A percentile compares a stretch with the other conserved stretches of the same genome.
These are phyloP conservation scores for Colletotrichum kahawae DNA, from an alignment of 2,329 filamentous ascomycete genomes.

Conservation along the genomic window DNA sequence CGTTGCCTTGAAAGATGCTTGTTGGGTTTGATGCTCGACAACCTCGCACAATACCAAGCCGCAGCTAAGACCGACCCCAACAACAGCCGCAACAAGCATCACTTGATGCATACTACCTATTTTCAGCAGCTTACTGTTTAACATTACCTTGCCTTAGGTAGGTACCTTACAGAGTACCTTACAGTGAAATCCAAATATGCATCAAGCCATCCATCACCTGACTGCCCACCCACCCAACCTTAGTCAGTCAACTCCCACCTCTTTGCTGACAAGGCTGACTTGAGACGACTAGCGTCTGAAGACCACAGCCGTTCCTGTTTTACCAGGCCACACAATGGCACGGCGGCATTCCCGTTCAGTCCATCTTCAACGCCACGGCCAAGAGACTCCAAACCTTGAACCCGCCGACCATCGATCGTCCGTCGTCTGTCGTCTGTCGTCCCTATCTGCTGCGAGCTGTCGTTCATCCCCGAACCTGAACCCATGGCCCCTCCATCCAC, in stretches of 20 bases:
- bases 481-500: neutral
- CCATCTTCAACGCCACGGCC: neutral
- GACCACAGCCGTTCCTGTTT: constrained; percentile 9
- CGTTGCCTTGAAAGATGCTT: neutral
- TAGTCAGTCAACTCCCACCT: neutral
- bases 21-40: neutral
- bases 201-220: neutral
- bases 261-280: neutral
- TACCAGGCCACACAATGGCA: constrained; percentile 4
- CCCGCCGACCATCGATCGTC: neutral
- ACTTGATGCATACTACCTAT: neutral
- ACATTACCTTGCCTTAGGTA: too few species aligned
- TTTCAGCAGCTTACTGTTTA: too few species aligned
- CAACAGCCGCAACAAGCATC: neutral
- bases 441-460: neutral
- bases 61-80: neutral
- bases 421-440: neutral
- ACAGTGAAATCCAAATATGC: neutral
- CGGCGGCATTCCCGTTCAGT: constrained; percentile 15
- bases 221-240: neutral
- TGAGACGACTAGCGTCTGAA: constrained; percentile 21
- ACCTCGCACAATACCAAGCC: neutral
- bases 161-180: too few species aligned
- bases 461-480: neutral
- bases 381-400: neutral